phyloP scores from a whole-genome alignment of 148 eudicot species.

The Spergularia marina region DNA sequence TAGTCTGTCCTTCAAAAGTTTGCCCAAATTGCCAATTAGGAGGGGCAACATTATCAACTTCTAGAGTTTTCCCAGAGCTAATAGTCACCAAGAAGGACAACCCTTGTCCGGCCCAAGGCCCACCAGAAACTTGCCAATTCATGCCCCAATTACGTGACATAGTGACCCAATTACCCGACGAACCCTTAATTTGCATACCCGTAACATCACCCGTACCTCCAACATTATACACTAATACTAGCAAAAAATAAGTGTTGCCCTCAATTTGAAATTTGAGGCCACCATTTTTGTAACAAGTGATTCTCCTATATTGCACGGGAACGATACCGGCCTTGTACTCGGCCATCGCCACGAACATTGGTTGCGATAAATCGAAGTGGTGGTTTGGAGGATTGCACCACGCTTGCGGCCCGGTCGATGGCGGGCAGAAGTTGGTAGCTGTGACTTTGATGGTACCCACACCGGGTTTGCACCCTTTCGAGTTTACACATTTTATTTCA shows the following conservation, averaged over 20 bases:
- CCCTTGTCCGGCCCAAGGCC: background rate
- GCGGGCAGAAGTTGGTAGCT: conserved; percentile 30
- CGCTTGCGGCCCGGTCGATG: conserved; percentile 20
- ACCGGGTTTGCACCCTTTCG: conserved; percentile 20
- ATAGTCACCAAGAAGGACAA: conserved; percentile 18
- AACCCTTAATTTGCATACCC: conserved; percentile 14
- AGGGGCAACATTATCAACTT: conserved; percentile 19
- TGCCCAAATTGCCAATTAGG: conserved; percentile 27
- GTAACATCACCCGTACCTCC: conserved; percentile 29
- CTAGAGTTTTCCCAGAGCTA: conserved; percentile 9
- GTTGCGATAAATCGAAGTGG: conserved; percentile 27
- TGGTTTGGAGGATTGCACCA: conserved; percentile 29
- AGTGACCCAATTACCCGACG: background rate
- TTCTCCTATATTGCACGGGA: conserved; percentile 23
- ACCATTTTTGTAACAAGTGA: conserved; percentile 17
- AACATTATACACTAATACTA: conserved; percentile 26
- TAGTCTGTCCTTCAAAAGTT: background rate
- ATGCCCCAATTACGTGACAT: conserved; percentile 29
- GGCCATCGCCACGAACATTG: conserved; percentile 23
- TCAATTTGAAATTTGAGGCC: conserved; percentile 13
- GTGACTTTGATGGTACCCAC: conserved; percentile 27
- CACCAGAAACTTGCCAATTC: conserved; percentile 10
- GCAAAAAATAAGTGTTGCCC: conserved; percentile 22
- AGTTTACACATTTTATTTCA: conserved; percentile 26
- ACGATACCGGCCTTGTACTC: conserved; percentile 28